phyloP scores from a whole-genome alignment of 2,329 filamentous ascomycete species.

The Cladosporium velox region DNA sequence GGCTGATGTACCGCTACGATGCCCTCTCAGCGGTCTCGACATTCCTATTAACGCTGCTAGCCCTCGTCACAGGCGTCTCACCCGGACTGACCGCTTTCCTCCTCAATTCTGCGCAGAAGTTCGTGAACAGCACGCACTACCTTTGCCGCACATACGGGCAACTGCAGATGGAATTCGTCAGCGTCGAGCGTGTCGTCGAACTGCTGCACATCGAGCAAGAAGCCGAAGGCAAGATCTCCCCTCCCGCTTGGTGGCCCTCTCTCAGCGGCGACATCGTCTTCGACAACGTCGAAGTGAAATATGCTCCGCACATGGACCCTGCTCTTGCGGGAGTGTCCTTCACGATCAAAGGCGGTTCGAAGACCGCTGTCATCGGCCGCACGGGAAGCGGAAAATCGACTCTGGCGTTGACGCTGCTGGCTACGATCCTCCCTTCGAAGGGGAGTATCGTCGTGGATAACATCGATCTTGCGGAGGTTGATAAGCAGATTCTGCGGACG shows the following conservation, averaged over 20 bases:
- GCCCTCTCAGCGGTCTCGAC: constrained; percentile 71
- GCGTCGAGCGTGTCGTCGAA: constrained; percentile 82
- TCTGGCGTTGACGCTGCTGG: constrained; percentile 63
- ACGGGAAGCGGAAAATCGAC: constrained; percentile 85
- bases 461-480: constrained; percentile 61
- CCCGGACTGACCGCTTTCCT: constrained; percentile 83
- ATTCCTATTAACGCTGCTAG: constrained; percentile 71
- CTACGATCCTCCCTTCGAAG: constrained; percentile 55
- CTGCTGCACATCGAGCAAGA: constrained; percentile 79
- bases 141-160: constrained; percentile 80
- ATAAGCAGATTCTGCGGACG: constrained; percentile 60
- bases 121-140: constrained; percentile 69
- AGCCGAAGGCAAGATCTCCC: constrained; percentile 63
- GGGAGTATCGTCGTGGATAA: constrained; percentile 63
- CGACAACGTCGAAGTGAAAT: constrained; percentile 74
- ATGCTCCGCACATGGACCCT: constrained; percentile 74
- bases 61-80: constrained; percentile 72
- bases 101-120: constrained; percentile 68
- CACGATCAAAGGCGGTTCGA: constrained; percentile 73
- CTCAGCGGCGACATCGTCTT: constrained; percentile 73
- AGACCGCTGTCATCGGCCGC: constrained; percentile 76
- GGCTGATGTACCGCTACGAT: constrained; percentile 81
- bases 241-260: constrained; percentile 75
- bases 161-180: constrained; percentile 89
- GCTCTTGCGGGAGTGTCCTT: constrained; percentile 70